Base-by-base conservation (phyloP, 306 rosid genomes). In the Prunus davidiana region DNA sequence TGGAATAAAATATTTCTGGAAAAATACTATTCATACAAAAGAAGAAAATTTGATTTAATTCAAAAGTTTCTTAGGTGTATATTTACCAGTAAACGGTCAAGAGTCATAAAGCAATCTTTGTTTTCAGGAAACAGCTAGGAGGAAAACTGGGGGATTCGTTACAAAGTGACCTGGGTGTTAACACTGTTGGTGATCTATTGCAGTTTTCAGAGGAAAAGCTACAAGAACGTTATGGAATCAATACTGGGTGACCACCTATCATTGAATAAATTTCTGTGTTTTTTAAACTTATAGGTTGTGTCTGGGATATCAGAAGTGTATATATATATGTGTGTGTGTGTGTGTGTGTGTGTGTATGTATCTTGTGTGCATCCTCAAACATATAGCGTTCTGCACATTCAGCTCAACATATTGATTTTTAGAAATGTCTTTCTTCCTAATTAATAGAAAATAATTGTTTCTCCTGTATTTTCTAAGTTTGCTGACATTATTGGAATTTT, bases 71-170 rank as follows among this genome's bases (percentile, higher is more conserved):
- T 46, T 66, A 20, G 55, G 38, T 69, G 41, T 54, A 70, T 62
- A 61, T 25, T 70, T 64, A 7, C 57, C 71, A 66, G 64, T 74
- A 32, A 16, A 20, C 54, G 16, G 76, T 74, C 20, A 64, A 27
- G 71, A 51, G 49, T 78, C 70, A 62, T 72, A 50, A 78, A 76
- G 68, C 52, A 79, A 65, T 73, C 51, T 61, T 81, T 77, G 56
- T 60, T 73, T 78, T 58, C 91, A 94, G 98, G 98, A 94, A 94
- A 82, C 98, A 91, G 78, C 98, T 94, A 67, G 98, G 98, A 27
- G 98, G 98, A 80, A 94, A 94, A 92, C 89, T 92, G 76, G 98
- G 98, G 43, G 89, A 83, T 83, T 90, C 95, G 24, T 77, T 94
- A 86, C 92, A 92, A 81, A 86, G 78, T 85, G 98, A 92, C 80